phyloP scores from a whole-genome alignment of 495 filamentous ascomycete species.

The Hypoxylon perforatum region DNA sequence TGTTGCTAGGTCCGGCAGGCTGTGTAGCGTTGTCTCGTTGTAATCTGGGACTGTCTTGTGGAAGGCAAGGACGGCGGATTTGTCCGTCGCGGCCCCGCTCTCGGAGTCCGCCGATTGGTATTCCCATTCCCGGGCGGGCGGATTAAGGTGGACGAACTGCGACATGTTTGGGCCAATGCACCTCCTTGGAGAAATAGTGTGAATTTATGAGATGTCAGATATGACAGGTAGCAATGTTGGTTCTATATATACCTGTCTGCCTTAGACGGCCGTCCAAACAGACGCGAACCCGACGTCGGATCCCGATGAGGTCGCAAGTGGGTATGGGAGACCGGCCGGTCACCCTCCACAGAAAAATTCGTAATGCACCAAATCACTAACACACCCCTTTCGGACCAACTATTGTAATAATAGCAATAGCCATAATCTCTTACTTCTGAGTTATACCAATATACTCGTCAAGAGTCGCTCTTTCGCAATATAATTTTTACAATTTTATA shows the following conservation, averaged over 20 bases:
- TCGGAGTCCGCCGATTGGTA: slow-evolving; percentile 16
- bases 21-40: slow-evolving; percentile 60
- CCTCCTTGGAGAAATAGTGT: background rate
- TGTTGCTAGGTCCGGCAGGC: slow-evolving; percentile 60
- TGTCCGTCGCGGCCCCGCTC: slow-evolving; percentile 2
- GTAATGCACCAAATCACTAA: too few species aligned
- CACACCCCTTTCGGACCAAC: too few species aligned
- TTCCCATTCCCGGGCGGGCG: slow-evolving; percentile 32
- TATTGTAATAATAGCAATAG: too few species aligned
- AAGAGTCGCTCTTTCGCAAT: too few species aligned
- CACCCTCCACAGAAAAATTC: too few species aligned
- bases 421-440: too few species aligned
- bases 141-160: slow-evolving; percentile 34
- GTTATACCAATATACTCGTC: too few species aligned
- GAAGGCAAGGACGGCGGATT: slow-evolving; percentile 47
- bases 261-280: background rate
- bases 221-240: background rate
- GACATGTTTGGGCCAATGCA: slow-evolving; percentile 27
- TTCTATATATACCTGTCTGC: background rate
- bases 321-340: too few species aligned
- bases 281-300: slow-evolving; percentile 18
- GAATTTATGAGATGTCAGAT: background rate
- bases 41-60: slow-evolving; percentile 64
- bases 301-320: background rate
- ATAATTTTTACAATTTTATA: too few species aligned